phyloP scores from a whole-genome alignment of 192 early-diverging fungal species.

The Oehlia diaphana region DNA sequence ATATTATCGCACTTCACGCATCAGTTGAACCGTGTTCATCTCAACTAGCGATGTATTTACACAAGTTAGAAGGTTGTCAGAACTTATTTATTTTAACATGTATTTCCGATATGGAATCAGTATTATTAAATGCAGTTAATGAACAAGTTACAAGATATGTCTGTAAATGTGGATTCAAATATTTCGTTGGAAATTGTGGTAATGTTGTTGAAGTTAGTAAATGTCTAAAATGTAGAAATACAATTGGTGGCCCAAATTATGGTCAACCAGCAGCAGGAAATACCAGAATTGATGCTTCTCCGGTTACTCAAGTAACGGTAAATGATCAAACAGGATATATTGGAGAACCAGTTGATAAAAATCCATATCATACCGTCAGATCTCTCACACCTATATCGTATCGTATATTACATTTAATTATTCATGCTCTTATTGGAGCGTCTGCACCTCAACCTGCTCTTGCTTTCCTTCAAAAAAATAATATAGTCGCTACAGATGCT shows the following conservation, averaged over 20 bases:
- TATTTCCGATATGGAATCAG: slow-evolving; percentile 18
- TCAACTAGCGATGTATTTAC: slow-evolving; percentile 5
- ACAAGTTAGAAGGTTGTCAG: not conserved
- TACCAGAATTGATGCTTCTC: too few relatives aligned
- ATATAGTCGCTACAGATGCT: not conserved
- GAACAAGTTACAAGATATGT: slow-evolving; percentile 15
- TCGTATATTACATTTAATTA: slow-evolving; percentile 28
- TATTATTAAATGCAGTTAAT: slow-evolving; percentile 13
- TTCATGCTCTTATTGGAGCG: slow-evolving; percentile 10
- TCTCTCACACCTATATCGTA: slow-evolving; percentile 21
- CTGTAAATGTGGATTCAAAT: slow-evolving; percentile 28
- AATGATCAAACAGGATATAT: slow-evolving; percentile 16
- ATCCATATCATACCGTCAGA: slow-evolving; percentile 5
- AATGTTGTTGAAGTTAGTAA: not conserved
- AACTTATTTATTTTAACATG: slow-evolving; percentile 15
- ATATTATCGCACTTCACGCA: slow-evolving; percentile 21
- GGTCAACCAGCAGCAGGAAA: too few relatives aligned
- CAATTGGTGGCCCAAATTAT: too few relatives aligned
- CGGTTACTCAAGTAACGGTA: not conserved
- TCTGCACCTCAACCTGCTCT: not conserved
- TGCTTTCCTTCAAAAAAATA: slow-evolving; percentile 1
- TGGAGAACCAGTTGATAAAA: not conserved
- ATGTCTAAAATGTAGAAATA: slow-evolving; percentile 12
- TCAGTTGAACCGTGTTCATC: slow-evolving; percentile 8
- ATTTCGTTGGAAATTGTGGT: slow-evolving; percentile 26